Evolutionary conservation across 805 yeast species (phyloP), one percentile per base, ranked within the genome.

Genomic region (Candida rishiriensis): DNA sequence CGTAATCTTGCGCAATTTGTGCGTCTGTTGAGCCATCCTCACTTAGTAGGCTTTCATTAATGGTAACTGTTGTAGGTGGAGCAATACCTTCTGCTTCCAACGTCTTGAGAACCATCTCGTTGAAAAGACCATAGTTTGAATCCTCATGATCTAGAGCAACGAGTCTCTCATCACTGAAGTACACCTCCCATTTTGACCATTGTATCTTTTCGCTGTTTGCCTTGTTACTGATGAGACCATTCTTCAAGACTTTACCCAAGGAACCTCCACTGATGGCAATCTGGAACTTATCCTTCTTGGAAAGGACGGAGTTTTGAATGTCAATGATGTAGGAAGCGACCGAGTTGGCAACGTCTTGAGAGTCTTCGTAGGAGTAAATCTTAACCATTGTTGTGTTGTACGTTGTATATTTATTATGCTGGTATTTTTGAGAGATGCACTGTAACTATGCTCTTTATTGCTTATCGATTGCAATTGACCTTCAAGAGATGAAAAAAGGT

Each of bases 191-290:
- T 53, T 79, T 73, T 32, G 68, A 63, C 91, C 95, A 86, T 55
- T 78, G 66, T 29, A 83, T 73, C 45, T 71, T 55, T 2, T 63
- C 44, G 1, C 71, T 66, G 35, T 75, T 59, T 12, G 66, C 68
- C 18, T 63, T 43, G 60, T 86, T 76, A 49, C 77, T 79, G 43
- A 88, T 75, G 50, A 89, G 72, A 3, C 88, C 91, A 38, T 72
- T 70, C 47, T 76, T 74, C 59, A 83, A 71, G 2, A 82, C 88
- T 54, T 84, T 82, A 28, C 90, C 88, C 55, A 89, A 73, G 10
- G 96, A 87, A 1, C 98, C 98, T 35, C 98, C 98, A 46, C 93
- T 83, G 39, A 90, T 75, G 11, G 96, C 97, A 48, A 90, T 72
- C 52, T 76, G 78, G 68, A 90, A 90, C 21, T 63, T 56, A 10